phyloP scores from a whole-genome alignment of 192 early-diverging fungal genomes.

The Entomortierella chlamydospora region DNA sequence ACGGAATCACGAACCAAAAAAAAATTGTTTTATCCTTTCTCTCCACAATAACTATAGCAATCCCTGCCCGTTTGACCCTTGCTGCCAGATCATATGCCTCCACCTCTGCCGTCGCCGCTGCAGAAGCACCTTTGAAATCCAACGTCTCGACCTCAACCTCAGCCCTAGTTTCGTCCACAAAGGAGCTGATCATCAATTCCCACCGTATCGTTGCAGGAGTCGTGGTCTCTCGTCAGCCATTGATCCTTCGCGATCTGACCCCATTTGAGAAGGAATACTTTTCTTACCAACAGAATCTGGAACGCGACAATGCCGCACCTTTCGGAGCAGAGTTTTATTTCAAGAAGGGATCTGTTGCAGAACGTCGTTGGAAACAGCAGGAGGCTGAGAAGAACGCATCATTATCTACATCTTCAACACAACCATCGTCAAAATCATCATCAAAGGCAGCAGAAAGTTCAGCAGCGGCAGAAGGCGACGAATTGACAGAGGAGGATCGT shows the following conservation, averaged over 20 bases:
- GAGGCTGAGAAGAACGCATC: constrained; percentile 40
- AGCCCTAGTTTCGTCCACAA: constrained; percentile 34
- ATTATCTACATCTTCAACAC: constrained; percentile 17
- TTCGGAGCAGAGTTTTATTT: constrained; percentile 80
- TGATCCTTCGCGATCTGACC: constrained; percentile 69
- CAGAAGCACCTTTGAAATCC: constrained; percentile 42
- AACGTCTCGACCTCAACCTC: constrained; percentile 45
- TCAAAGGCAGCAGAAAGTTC: constrained; percentile 23
- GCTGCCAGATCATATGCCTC: constrained; percentile 35
- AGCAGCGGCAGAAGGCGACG: constrained; percentile 16
- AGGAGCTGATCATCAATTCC: constrained; percentile 53
- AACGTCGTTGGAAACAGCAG: constrained; percentile 69
- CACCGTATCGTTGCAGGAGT: constrained; percentile 65
- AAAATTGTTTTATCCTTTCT: neutral
- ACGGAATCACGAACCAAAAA: neutral
- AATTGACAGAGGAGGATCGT: constrained; percentile 56
- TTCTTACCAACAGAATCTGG: constrained; percentile 72
- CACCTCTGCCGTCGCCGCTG: constrained; percentile 1
- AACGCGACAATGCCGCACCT: constrained; percentile 61
- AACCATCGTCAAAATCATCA: constrained; percentile 15
- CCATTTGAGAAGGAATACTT: constrained; percentile 79
- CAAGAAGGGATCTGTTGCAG: constrained; percentile 80
- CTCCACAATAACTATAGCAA: neutral
- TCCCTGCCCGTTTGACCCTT: constrained; percentile 29
- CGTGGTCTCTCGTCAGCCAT: constrained; percentile 77